Evolutionary conservation across 495 filamentous ascomycete species (phyloP).

Genomic region (Aspergillus conjunctus): DNA sequence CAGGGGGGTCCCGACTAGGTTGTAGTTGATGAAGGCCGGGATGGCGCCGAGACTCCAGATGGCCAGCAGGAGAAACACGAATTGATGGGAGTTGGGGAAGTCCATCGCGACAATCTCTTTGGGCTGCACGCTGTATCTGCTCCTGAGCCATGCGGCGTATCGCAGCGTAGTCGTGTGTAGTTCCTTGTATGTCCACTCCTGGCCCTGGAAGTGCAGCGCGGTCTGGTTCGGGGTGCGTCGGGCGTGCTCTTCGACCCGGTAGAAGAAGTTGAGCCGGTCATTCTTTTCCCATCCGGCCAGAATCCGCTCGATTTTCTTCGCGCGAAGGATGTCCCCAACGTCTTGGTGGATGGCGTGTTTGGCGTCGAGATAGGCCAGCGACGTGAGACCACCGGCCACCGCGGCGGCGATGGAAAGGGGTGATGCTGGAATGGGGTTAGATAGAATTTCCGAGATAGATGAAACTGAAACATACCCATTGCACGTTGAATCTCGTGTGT

Average conservation of each 20-base stretch:
- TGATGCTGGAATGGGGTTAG: background rate
- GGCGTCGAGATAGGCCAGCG: conserved; percentile 6
- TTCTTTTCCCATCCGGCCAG: background rate
- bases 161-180: background rate
- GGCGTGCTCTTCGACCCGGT: background rate
- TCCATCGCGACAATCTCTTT: conserved; percentile 8
- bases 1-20: background rate
- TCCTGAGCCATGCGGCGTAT: background rate
- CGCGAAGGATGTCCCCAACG: background rate
- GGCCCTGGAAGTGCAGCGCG: background rate
- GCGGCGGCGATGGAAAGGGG: background rate
- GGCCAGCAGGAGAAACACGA: background rate
- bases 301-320: background rate
- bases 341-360: conserved; percentile 1
- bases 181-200: conserved; percentile 4
- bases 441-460: background rate
- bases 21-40: conserved; percentile 8
- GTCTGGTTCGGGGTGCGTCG: background rate
- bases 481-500: background rate
- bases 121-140: background rate
- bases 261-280: conserved; percentile 4
- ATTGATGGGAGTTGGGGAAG: background rate
- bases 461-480: too few species aligned
- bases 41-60: conserved; percentile 2
- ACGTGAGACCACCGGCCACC: background rate